Evolutionary conservation across 2,329 filamentous ascomycete genomes (phyloP), one percentile per base, ranked within the genome.

Genomic region (Phoma herbarum): DNA sequence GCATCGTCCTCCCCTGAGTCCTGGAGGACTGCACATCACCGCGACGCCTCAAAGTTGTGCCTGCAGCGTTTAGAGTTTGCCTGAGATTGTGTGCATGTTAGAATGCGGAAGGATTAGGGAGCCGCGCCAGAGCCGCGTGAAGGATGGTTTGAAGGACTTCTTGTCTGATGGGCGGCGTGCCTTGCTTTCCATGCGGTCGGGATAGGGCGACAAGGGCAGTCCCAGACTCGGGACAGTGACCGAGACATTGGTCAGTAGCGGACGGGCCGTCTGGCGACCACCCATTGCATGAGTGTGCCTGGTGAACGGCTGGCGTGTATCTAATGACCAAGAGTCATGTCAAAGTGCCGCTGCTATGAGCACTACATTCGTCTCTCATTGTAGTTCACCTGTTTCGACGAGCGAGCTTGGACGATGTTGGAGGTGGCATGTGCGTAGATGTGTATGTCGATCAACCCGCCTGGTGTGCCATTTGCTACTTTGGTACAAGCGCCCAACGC

Each of bases 401-500:
- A 26, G 41, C 18, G 31, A 49, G 47, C 42, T 29, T 25, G 39
- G 52, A 52, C 43, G 35, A 47, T 16, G 41, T 33, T 29, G 23
- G 23, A 43, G 10, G 41, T 58, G 46, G 57, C 58, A 56, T 59
- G 51, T 57, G 44, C 43, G 44, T 20, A 44, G 29, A 31, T 31
- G 33, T 58, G 56, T 42, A 48, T 43, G 59, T 47, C 52, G 41
- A 56, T 51, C 52, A 48, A 35, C 50, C 25, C 26, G 16, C 41
- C 25, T 58, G 37, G 26, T 54, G 57, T 64, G 52, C 60, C 68
- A 69, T 69, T 69, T 66, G 51, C 68, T 61, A 41, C 46, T 70
- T 66, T 53, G 26, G 67, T 52, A 52, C 62, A 69, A 67, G 68
- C 62, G 64, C 18, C 18, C 10, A 37, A 43, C 33, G 31, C 31